phyloP scores from a whole-genome alignment of 345 rosid species.

The Triadica sebifera region DNA sequence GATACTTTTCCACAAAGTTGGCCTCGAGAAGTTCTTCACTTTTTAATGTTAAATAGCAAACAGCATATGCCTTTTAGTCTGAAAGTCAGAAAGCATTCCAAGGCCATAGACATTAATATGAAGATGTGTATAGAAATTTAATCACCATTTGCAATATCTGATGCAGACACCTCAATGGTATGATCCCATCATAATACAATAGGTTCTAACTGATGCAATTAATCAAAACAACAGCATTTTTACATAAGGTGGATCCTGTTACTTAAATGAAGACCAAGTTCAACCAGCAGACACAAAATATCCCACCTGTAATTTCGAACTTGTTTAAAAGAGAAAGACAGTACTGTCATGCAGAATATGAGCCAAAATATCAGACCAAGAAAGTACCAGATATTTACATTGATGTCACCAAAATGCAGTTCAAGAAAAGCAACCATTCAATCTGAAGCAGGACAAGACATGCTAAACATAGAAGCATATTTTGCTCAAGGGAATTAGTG shows the following conservation, averaged over 20 bases:
- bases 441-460: conserved; percentile 4
- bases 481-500: background rate
- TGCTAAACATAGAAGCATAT: conserved; percentile 1
- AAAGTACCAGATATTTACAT: background rate
- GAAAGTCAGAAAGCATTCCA: background rate
- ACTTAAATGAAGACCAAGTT: background rate
- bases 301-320: background rate
- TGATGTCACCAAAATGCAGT: background rate
- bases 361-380: background rate
- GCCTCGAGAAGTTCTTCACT: background rate
- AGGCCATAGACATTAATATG: background rate
- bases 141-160: background rate
- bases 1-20: background rate
- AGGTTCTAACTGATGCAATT: background rate
- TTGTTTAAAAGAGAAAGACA: background rate
- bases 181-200: background rate
- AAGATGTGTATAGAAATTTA: background rate
- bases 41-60: background rate
- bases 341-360: background rate
- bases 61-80: background rate
- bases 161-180: background rate
- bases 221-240: background rate
- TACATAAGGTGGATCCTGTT: background rate
- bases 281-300: background rate
- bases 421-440: background rate